These are phyloP conservation scores for Termitomyces eurrhizus DNA, from an alignment of 768 basidiomycete species.

Conservation along the genomic window DNA sequence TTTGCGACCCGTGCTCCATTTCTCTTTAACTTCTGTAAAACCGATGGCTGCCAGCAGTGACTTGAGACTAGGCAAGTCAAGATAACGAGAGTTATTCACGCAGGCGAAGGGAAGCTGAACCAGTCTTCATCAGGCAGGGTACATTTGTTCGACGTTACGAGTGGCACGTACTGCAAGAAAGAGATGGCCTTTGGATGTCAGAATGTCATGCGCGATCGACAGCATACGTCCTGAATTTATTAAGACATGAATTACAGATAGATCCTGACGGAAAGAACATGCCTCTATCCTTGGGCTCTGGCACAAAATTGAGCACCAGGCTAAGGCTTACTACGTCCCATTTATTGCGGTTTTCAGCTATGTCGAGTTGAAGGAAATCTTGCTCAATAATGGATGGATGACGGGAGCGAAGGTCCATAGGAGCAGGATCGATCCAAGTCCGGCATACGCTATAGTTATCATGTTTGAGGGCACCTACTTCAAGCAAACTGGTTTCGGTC, in stretches of 20 bases:
- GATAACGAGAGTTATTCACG: constrained; percentile 80
- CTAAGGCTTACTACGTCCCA: constrained; percentile 87
- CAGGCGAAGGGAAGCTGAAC: constrained; percentile 80
- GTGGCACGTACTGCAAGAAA: constrained; percentile 61
- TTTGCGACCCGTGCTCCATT: constrained; percentile 70
- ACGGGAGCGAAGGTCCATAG: constrained; percentile 82
- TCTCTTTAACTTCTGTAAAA: constrained; percentile 53
- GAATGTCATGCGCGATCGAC: constrained; percentile 50
- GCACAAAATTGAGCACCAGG: constrained; percentile 87
- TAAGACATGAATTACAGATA: neutral
- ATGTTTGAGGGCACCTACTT: constrained; percentile 84
- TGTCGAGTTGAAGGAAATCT: constrained; percentile 72
- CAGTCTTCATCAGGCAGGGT: neutral
- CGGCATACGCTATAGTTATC: constrained; percentile 70
- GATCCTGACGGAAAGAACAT: constrained; percentile 8
- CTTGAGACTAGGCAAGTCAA: constrained; percentile 55
- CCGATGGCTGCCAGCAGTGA: constrained; percentile 60
- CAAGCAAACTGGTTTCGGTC: constrained; percentile 58
- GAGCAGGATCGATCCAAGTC: constrained; percentile 68
- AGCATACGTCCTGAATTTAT: constrained; percentile 64
- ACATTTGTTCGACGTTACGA: neutral
- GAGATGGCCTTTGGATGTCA: constrained; percentile 51
- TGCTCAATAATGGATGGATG: constrained; percentile 83
- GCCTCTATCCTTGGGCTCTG: constrained; percentile 75
- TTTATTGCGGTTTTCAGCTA: constrained; percentile 39